phyloP scores from a whole-genome alignment of 2,329 filamentous ascomycete genomes.

The Lecanoromycetidae sp. region DNA sequence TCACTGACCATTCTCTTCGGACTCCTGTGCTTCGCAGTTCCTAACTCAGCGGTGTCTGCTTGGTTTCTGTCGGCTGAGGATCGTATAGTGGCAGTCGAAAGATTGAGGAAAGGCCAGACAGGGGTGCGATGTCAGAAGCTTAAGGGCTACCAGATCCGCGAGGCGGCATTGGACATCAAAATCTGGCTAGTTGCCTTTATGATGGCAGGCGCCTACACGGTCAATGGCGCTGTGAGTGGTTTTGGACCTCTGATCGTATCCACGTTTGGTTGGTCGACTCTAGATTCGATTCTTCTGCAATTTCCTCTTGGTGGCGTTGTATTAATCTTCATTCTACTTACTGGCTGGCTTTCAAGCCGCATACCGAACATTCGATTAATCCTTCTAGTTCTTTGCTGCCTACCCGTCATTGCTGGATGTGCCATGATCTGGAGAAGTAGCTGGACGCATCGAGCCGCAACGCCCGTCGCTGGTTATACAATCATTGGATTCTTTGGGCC shows the following conservation, averaged over 20 bases:
- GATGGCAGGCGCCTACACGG: slow-evolving; percentile 59
- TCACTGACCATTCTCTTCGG: slow-evolving; percentile 53
- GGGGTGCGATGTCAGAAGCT: slow-evolving; percentile 50
- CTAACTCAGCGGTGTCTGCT: slow-evolving; percentile 53
- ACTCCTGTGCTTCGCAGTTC: slow-evolving; percentile 51
- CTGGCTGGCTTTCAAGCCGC: slow-evolving; percentile 51
- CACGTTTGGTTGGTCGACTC: slow-evolving; percentile 51
- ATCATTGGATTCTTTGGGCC: slow-evolving; percentile 63
- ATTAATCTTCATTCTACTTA: slow-evolving; percentile 52
- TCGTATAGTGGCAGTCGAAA: slow-evolving; percentile 51
- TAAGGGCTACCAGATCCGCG: slow-evolving; percentile 47
- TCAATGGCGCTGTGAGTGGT: slow-evolving; percentile 59
- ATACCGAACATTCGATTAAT: slow-evolving; percentile 52
- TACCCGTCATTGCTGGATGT: slow-evolving; percentile 64
- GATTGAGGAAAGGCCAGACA: slow-evolving; percentile 50
- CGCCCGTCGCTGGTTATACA: slow-evolving; percentile 58
- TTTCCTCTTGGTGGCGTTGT: slow-evolving; percentile 62
- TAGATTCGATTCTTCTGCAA: slow-evolving; percentile 59
- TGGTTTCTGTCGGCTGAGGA: slow-evolving; percentile 58
- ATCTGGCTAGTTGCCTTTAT: slow-evolving; percentile 53
- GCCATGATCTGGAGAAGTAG: slow-evolving; percentile 59
- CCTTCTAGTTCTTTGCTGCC: slow-evolving; percentile 52
- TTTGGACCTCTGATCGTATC: slow-evolving; percentile 62
- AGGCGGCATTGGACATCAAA: slow-evolving; percentile 48
- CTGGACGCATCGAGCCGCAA: slow-evolving; percentile 52